phyloP scores from a whole-genome alignment of 2,329 filamentous ascomycete species.

The Apiospora rasikravindrae region DNA sequence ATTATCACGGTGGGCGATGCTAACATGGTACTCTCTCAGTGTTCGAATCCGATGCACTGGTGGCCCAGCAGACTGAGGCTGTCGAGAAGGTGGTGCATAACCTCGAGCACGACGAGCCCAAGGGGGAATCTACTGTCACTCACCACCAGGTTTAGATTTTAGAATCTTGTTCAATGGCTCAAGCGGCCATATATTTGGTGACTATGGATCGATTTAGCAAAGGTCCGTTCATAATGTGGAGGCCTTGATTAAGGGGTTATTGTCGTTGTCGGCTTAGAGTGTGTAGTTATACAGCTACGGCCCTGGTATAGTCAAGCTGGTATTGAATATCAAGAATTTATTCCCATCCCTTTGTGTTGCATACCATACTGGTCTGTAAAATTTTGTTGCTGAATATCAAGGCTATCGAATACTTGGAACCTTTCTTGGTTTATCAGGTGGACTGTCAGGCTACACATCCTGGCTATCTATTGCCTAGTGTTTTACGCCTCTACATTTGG shows the following conservation, averaged over 20 bases:
- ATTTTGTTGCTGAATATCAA: background rate
- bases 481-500: no score
- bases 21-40: constrained; percentile 36
- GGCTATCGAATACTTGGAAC: background rate
- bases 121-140: background rate
- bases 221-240: background rate
- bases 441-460: no score
- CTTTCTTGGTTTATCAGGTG: no score
- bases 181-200: background rate
- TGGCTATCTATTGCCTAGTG: no score
- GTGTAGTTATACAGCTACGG: background rate
- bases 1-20: no score
- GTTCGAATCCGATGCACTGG: constrained; percentile 46
- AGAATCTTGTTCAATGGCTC: background rate
- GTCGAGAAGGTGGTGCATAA: constrained; percentile 42
- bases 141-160: background rate
- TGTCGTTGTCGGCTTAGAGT: background rate
- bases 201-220: background rate
- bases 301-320: no score
- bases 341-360: background rate
- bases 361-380: background rate
- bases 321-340: background rate
- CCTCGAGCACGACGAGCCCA: constrained; percentile 30
- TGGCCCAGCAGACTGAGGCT: constrained; percentile 44
- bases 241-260: background rate